phyloP scores from a whole-genome alignment of 140 eudicot species.

The Ambrosia hybrid region DNA sequence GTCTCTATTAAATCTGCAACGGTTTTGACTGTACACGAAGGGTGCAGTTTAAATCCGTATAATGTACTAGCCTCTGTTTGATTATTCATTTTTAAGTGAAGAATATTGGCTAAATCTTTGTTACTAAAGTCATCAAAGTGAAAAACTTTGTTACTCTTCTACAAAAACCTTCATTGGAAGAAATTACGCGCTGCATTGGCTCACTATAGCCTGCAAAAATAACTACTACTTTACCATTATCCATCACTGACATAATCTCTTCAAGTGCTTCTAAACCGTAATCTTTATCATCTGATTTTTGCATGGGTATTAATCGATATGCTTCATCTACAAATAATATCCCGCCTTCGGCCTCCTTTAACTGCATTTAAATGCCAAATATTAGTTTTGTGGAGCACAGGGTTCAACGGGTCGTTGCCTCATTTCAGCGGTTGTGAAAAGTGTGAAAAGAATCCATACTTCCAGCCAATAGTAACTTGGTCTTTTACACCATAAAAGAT shows the following conservation, averaged over 20 bases:
- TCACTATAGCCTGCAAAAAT: slow-evolving; percentile 94
- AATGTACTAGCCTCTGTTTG: slow-evolving; percentile 54
- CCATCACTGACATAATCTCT: slow-evolving; percentile 67
- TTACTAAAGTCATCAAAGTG: slow-evolving; percentile 65
- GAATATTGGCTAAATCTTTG: slow-evolving; percentile 63
- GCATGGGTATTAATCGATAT: slow-evolving; percentile 81
- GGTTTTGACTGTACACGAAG: slow-evolving; percentile 58
- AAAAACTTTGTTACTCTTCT: slow-evolving; percentile 90
- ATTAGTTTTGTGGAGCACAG: background rate
- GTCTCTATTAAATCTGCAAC: slow-evolving; percentile 59
- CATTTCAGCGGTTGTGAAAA: background rate
- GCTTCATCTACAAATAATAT: slow-evolving; percentile 94
- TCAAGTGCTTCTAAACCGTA: slow-evolving; percentile 86
- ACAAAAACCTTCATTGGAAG: slow-evolving; percentile 94
- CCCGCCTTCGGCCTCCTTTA: slow-evolving; percentile 51
- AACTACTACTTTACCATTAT: slow-evolving; percentile 65
- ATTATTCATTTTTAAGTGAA: slow-evolving; percentile 63
- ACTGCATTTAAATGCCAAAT: slow-evolving; percentile 23
- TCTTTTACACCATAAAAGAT: background rate
- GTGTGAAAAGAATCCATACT: slow-evolving; percentile 1
- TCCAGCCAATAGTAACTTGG: background rate
- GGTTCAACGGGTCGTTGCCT: background rate
- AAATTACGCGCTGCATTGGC: slow-evolving; percentile 89
- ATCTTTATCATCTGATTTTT: slow-evolving; percentile 75
- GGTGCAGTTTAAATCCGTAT: slow-evolving; percentile 73